These are phyloP conservation scores for Rubia yunnanensis DNA, from an alignment of 257 asterid species.

Conservation along the genomic window DNA sequence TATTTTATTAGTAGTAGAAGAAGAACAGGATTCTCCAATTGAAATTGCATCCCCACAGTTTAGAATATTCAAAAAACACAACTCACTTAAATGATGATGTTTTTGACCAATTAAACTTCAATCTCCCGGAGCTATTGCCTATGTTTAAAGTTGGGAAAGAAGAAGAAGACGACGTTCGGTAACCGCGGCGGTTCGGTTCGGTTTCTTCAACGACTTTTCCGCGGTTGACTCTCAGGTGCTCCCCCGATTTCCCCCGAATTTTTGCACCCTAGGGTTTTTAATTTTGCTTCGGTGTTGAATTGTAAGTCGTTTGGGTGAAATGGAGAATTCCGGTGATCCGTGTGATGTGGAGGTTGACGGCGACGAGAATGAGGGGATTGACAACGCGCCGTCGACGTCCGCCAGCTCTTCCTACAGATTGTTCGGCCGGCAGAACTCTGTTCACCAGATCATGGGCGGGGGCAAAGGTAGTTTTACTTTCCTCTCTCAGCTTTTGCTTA, in stretches of 20 bases:
- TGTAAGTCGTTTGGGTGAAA: not conserved
- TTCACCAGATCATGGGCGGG: slow-evolving; percentile 73
- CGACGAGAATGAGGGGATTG: slow-evolving; percentile 37
- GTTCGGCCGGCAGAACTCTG: slow-evolving; percentile 43
- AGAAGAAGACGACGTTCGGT: not conserved
- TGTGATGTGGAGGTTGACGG: slow-evolving; percentile 39
- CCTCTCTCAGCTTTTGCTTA: not conserved
- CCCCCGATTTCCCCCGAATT: not conserved
- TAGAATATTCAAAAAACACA: not conserved
- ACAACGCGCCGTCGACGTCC: slow-evolving; percentile 19
- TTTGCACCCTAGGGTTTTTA: slow-evolving; percentile 11
- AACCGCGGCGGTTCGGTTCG: slow-evolving; percentile 2
- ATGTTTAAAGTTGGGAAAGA: not conserved
- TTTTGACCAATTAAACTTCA: not conserved
- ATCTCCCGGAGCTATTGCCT: not conserved
- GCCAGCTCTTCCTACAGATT: slow-evolving; percentile 37
- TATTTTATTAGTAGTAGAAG: not conserved
- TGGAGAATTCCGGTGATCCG: slow-evolving; percentile 61
- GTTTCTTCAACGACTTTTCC: not conserved
- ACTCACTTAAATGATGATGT: not conserved
- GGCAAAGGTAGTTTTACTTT: slow-evolving; percentile 47
- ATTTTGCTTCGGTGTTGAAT: not conserved
- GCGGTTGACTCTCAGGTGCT: slow-evolving; percentile 1
- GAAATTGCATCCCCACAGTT: not conserved
- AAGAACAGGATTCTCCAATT: slow-evolving; percentile 10